Evolutionary conservation across 495 filamentous ascomycete genomes (phyloP).

Genomic region (Terfezia boudieri): DNA sequence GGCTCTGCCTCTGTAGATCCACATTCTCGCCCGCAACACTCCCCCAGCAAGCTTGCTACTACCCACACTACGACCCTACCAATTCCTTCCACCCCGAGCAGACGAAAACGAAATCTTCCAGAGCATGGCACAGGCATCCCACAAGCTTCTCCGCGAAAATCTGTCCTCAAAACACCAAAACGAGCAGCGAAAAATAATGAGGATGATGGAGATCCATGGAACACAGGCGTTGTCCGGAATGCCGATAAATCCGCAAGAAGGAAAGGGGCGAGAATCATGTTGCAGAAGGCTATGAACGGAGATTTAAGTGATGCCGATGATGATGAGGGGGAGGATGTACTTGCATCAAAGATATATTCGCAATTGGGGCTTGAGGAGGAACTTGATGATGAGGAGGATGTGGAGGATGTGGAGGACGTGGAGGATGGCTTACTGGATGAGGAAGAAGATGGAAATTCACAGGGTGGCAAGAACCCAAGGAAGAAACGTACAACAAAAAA

Average conservation of each 20-base stretch:
- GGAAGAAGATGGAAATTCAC: constrained; percentile 1
- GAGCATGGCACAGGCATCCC: not conserved
- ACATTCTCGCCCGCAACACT: not conserved
- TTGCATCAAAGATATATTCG: constrained; percentile 48
- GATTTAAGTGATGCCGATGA: constrained; percentile 36
- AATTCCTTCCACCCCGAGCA: not conserved
- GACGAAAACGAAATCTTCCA: not conserved
- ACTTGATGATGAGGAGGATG: constrained; percentile 21
- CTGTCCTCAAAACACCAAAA: not conserved
- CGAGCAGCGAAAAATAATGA: not conserved
- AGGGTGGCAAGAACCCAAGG: constrained; percentile 20
- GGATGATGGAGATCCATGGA: not conserved
- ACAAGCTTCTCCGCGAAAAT: not conserved
- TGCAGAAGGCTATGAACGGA: constrained; percentile 7
- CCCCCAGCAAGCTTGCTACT: not conserved
- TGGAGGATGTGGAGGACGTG: constrained; percentile 18
- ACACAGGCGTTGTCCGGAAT: constrained; percentile 21
- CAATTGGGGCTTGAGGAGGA: constrained; percentile 29
- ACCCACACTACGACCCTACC: not conserved
- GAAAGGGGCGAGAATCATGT: constrained; percentile 43
- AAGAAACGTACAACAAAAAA: not conserved
- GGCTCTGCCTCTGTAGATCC: not conserved
- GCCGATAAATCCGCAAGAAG: constrained; percentile 66
- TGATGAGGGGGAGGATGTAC: constrained; percentile 47
- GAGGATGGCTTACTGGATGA: constrained; percentile 6